Evolutionary conservation across 2,329 filamentous ascomycete species (phyloP), one percentile per base, ranked within the genome.

Genomic region (Sclerotinia borealis): DNA sequence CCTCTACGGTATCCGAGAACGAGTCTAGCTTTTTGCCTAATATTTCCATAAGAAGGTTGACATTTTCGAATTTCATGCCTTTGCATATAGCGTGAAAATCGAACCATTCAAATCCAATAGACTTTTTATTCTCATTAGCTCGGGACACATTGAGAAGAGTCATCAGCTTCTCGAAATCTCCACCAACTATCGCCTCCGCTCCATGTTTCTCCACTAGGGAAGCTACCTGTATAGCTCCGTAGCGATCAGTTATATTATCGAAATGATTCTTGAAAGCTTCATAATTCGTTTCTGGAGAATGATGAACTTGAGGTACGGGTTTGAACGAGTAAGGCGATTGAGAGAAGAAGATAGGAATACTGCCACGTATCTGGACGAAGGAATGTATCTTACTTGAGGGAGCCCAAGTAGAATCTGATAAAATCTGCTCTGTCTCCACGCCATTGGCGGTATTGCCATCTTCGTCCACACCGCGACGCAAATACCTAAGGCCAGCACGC

Each of bases 21-120:
- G 81, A 79, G 49, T 89, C 85, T 13, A 97, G 79, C n/a, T 83
- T 86, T 4, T 81, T 77, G 34, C 83, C 83, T 4, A 98, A 76
- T 0, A 80, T 86, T 52, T 91, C 83, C 59, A 99, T 81, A 1
- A 99, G 82, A 34, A 88, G 80, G 63, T 87, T 89, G 15, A 98
- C 93, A 64, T 98, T 98, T 72, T 98, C 93, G 72, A 98, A 99
- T 70, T 92, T 96, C 93, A 99, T 97, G 0, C 95, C 95, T 19
- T 92, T 88, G 72, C 95, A 98, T 34, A 90, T 90, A 22, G 86
- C 83, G 75, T 98, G 95, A 71, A 99, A 99, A 73, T 99, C 95
- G 71, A 98, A 99, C 95, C 95, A 99, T 73, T 96, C 91, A 72
- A 96, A 96, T 0, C 80, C 82, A 15, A 95, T 77, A 11, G 79